These are phyloP conservation scores for Russula abietina DNA, from an alignment of 768 basidiomycete species.

Conservation along the genomic window DNA sequence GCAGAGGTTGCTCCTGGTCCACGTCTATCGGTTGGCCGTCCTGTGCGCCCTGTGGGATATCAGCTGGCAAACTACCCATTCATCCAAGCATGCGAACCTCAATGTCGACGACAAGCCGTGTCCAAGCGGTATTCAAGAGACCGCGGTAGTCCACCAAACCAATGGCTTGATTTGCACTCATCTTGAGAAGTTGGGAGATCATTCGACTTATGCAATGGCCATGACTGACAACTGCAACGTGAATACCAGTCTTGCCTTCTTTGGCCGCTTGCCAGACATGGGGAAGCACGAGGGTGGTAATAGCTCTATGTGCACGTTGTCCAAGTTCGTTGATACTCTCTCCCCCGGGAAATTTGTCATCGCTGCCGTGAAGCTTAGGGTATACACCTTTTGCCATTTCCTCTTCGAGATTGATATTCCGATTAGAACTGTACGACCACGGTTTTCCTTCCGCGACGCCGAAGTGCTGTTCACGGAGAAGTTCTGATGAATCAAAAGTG, in stretches of 20 bases:
- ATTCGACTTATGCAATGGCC: constrained; percentile 58
- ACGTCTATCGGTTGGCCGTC: constrained; percentile 27
- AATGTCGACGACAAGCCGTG: constrained; percentile 45
- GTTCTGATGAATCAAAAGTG: constrained; percentile 41
- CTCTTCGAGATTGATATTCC: constrained; percentile 33
- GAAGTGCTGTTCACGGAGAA: constrained; percentile 64
- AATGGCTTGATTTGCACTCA: constrained; percentile 32
- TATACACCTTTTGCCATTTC: constrained; percentile 50
- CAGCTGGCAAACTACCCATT: background rate
- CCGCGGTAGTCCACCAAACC: constrained; percentile 40
- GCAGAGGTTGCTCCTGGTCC: constrained; percentile 31
- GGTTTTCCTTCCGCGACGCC: constrained; percentile 64
- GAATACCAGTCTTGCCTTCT: constrained; percentile 37
- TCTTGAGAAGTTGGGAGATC: constrained; percentile 44
- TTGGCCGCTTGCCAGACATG: constrained; percentile 43
- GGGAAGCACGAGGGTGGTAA: constrained; percentile 50
- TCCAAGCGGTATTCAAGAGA: constrained; percentile 67
- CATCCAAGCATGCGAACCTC: constrained; percentile 33
- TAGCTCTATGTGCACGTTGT: constrained; percentile 44
- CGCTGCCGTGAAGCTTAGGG: constrained; percentile 42
- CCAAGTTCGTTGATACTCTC: constrained; percentile 64
- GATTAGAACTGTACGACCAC: constrained; percentile 33
- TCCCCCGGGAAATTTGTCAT: constrained; percentile 59
- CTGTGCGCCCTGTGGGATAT: constrained; percentile 29
- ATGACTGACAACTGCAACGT: constrained; percentile 69